A percentile compares a stretch with the other conserved stretches of the same genome.
Evolutionary conservation across 768 basidiomycete species (phyloP).

Genomic region (Xerocomus brunneocitrinus): DNA sequence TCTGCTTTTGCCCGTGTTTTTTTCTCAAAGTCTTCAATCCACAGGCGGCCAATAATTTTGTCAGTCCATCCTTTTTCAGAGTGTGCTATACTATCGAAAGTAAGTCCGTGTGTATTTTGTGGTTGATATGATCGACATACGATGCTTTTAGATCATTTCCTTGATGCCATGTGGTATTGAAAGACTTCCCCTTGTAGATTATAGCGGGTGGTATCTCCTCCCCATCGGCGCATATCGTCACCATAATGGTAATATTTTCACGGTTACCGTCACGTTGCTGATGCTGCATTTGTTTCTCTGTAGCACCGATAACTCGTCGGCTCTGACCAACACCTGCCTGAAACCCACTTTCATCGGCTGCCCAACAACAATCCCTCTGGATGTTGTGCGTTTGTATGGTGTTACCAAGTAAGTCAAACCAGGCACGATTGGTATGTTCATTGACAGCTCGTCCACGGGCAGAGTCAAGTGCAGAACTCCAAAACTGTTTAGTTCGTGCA

Average conservation of each 20-base stretch:
- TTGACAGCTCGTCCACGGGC: slow-evolving; percentile 33
- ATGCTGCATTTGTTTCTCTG: slow-evolving; percentile 9
- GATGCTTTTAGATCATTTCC: slow-evolving; percentile 16
- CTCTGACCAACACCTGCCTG: slow-evolving; percentile 1
- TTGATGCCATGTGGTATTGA: slow-evolving; percentile 23
- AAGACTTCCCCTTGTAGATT: slow-evolving; percentile 23
- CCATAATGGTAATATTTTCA: too few relatives aligned
- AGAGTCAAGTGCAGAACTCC: neutral
- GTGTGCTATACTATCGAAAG: slow-evolving; percentile 6
- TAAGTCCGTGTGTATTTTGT: too few relatives aligned
- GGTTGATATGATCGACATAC: slow-evolving; percentile 15
- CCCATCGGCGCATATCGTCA: too few relatives aligned
- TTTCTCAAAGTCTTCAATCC: slow-evolving; percentile 31
- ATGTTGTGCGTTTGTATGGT: slow-evolving; percentile 8
- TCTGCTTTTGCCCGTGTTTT: slow-evolving; percentile 31
- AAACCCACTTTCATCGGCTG: slow-evolving; percentile 17
- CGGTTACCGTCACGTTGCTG: slow-evolving; percentile 5
- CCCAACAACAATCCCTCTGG: slow-evolving; percentile 10
- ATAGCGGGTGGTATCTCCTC: too few relatives aligned
- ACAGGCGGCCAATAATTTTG: slow-evolving; percentile 21
- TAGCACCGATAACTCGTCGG: slow-evolving; percentile 4
- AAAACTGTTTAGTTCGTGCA: neutral
- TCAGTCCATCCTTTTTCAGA: slow-evolving; percentile 28
- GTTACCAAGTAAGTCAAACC: slow-evolving; percentile 31
- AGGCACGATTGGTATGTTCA: slow-evolving; percentile 30